phyloP scores from a whole-genome alignment of 73 alveolate species.

The Tetrahymena thermophila region DNA sequence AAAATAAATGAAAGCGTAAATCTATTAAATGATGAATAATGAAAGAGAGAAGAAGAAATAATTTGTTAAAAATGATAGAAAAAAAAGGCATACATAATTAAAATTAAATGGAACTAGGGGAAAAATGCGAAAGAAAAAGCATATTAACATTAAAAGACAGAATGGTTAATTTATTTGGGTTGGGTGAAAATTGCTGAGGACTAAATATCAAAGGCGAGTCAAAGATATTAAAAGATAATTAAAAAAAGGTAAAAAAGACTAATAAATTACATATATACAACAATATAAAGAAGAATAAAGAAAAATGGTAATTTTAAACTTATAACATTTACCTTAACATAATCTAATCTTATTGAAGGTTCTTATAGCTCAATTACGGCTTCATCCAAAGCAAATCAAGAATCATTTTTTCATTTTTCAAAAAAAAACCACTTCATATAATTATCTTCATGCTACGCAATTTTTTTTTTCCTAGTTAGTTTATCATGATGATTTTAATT shows the following conservation, averaged over 20 bases:
- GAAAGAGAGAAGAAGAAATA: background rate
- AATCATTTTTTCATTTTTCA: background rate
- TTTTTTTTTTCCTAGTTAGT: background rate
- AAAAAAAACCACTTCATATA: background rate
- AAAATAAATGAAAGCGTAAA: background rate
- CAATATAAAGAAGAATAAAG: background rate
- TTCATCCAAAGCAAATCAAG: background rate
- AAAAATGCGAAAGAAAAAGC: background rate
- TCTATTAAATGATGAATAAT: background rate
- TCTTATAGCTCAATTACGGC: background rate
- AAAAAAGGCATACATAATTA: background rate
- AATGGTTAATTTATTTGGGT: background rate
- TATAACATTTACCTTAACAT: background rate
- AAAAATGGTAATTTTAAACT: background rate
- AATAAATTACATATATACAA: background rate
- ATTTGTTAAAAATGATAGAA: background rate
- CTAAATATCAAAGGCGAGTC: constrained; percentile 1
- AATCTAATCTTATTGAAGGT: background rate
- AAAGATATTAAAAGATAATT: background rate
- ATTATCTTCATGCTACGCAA: background rate
- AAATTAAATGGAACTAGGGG: constrained; percentile 2
- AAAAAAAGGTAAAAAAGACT: background rate
- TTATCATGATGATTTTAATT: background rate
- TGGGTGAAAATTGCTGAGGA: constrained; percentile 1
- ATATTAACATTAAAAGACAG: background rate